Base-by-base conservation (phyloP, 2,329 filamentous ascomycete genomes). In the Elsinoe arachidis region DNA sequence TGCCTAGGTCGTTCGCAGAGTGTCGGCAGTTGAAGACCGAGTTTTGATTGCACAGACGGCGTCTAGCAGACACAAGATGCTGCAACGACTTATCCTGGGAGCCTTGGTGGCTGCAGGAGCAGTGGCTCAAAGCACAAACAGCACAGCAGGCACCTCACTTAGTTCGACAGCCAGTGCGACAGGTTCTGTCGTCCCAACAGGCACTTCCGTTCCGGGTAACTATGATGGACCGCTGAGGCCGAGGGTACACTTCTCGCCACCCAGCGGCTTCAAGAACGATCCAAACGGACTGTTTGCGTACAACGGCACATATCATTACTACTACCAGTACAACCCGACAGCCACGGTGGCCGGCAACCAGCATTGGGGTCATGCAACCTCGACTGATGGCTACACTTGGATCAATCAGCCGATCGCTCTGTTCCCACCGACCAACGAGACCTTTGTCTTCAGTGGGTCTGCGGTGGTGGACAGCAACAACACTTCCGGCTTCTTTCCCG, bases 291-390 rank as follows among this genome's bases (percentile, higher is more conserved):
- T 84, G 71, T 83, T 84, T 60, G 66, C 77, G 5, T 73, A 69
- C 2, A 73, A 81, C 56, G 81, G 80, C 3, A 72, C 74, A 0
- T 87, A 80, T 68, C 84, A 86, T 65, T 62, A 85, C 1, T 86
- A 86, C 68, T 87, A 86, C 63, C 83, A 86, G 65, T 75, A 79
- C 62, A 80, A 80, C 57, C 78, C 79, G 1, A 73, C 73, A 0
- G 75, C 65, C 1, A 68, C 70, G 6, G 73, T 78, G 0, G 78
- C 72, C 5, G 81, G 81, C 1, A 81, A 83, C 59, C 78, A 85
- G 63, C 82, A 85, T 63, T 86, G 83, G 84, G 83, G 84, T 9
- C 83, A 86, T 63, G 82, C 82, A 2, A 85, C 82, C 1, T 82
- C 78, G 33, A 64, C 69, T 12, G 83, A 87, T 63, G 70, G 86